Base-by-base conservation (phyloP, 2,329 filamentous ascomycete species). In the Graphilbum fragrans region DNA sequence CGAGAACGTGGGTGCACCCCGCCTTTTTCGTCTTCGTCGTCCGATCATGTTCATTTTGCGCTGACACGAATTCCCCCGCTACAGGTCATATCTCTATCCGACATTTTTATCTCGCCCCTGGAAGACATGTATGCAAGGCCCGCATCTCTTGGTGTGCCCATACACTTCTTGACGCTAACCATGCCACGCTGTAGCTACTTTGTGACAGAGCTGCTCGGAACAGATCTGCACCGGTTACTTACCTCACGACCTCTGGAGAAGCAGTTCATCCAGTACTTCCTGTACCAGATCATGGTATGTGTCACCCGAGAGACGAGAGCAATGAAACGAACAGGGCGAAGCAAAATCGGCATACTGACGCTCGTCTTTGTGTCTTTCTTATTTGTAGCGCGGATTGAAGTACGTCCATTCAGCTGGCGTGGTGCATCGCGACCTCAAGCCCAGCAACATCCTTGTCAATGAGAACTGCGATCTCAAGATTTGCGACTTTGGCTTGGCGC, bases 391-490 rank as follows among this genome's bases (percentile, higher is more conserved):
- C 55, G 92, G 92, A 42, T 67, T 98, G 59, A 98, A 98, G 77
- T 98, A 98, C 63, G 92, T 98, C 49, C 92, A 98, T 69, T 96
- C 92, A 5, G 92, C 92, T 39, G 92, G 92, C 53, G 92, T 98
- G 45, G 90, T 98, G 38, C 92, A 98, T 63, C 86, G 92, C 51
- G 92, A 98, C 61, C 70, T 98, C 53, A 98, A 98, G 67, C 92
- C 92, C 41, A 94, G 87, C 71, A 98, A 98, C 66, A 98, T 98
- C 55, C 77, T 98, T 45, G 90, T 98, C 64, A 98, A 98, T 66
- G 92, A 98, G 67, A 98, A 98, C 66, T 98, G 92, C 67, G 92
- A 98, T 65, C 68, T 98, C 55, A 98, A 98, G 70, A 98, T 98
- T 62, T 98, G 92, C 72, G 92, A 98, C 61, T 98, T 98, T 55